Conservation (phyloP, 345 rosid genomes). For the Excoecaria agallocha region DNA sequence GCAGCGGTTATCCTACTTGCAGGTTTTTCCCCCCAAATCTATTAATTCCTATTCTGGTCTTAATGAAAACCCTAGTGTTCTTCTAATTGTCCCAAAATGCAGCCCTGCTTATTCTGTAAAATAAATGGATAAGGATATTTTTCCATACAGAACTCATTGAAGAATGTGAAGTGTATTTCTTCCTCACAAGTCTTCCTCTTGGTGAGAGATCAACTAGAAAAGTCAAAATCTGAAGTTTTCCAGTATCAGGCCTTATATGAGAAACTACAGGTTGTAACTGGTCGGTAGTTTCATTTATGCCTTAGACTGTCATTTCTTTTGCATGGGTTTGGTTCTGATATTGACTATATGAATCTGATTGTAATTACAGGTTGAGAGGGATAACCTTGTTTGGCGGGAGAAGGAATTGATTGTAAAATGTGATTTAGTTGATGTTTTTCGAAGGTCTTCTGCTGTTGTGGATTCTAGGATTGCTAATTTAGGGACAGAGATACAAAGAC, state of each 20-base stretch:
- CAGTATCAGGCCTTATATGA: constrained; percentile 67
- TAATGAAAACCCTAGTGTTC: constrained; percentile 9
- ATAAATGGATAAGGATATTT: constrained; percentile 23
- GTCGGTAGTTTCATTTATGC: constrained; percentile 51
- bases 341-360: constrained; percentile 22
- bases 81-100: constrained; percentile 23
- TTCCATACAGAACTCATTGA: constrained; percentile 61
- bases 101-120: constrained; percentile 16
- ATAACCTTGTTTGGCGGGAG: constrained; percentile 79
- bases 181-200: constrained; percentile 62
- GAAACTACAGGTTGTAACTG: constrained; percentile 95
- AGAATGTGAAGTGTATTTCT: constrained; percentile 60
- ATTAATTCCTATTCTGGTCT: background rate
- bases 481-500: constrained; percentile 60
- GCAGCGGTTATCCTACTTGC: constrained; percentile 52
- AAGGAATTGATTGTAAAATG: constrained; percentile 65
- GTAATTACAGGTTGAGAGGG: constrained; percentile 77
- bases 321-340: constrained; percentile 26
- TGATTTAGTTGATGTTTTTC: constrained; percentile 70
- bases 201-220: constrained; percentile 69
- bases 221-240: constrained; percentile 62
- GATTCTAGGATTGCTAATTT: constrained; percentile 66
- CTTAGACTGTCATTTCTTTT: constrained; percentile 23
- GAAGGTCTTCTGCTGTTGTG: constrained; percentile 61
- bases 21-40: constrained; percentile 40